phyloP scores from a whole-genome alignment of 1,284 basidiomycete genomes.

The Rhodotorula sp. region DNA sequence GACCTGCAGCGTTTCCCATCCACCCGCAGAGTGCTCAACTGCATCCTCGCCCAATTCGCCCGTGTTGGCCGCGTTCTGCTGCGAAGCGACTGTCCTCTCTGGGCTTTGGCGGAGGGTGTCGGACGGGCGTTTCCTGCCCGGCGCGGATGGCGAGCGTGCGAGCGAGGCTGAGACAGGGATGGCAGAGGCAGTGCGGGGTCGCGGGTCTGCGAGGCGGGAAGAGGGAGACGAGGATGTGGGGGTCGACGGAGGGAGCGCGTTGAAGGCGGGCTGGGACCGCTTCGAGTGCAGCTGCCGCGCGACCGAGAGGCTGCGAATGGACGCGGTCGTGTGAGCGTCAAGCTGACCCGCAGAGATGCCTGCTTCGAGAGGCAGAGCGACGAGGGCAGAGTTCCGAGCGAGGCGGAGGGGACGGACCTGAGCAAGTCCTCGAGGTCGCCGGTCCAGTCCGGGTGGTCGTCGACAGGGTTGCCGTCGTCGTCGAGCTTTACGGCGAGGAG shows the following conservation, averaged over 20 bases:
- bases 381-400: background rate
- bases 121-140: background rate
- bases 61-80: background rate
- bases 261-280: conserved; percentile 3
- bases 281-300: conserved; percentile 9
- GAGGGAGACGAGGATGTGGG: background rate
- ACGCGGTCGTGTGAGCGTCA: background rate
- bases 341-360: too few relatives aligned
- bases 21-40: background rate
- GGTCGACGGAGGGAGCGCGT: background rate
- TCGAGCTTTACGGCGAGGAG: conserved; percentile 10
- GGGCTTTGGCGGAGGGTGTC: background rate
- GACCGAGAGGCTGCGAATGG: conserved; percentile 9
- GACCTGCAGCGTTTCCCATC: conserved; percentile 26
- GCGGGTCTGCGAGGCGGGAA: background rate
- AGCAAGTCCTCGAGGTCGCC: conserved; percentile 27
- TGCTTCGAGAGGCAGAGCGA: too few relatives aligned
- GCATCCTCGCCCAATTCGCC: background rate
- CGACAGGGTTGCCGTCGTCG: background rate
- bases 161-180: too few relatives aligned
- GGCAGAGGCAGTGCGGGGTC: background rate
- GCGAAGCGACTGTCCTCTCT: background rate
- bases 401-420: background rate
- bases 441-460: conserved; percentile 13
- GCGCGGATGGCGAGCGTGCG: background rate